A percentile compares a stretch with the other conserved stretches of the same genome.
phyloP scores from a whole-genome alignment of 2,329 filamentous ascomycete genomes.

The Macrophomina phaseolina region DNA sequence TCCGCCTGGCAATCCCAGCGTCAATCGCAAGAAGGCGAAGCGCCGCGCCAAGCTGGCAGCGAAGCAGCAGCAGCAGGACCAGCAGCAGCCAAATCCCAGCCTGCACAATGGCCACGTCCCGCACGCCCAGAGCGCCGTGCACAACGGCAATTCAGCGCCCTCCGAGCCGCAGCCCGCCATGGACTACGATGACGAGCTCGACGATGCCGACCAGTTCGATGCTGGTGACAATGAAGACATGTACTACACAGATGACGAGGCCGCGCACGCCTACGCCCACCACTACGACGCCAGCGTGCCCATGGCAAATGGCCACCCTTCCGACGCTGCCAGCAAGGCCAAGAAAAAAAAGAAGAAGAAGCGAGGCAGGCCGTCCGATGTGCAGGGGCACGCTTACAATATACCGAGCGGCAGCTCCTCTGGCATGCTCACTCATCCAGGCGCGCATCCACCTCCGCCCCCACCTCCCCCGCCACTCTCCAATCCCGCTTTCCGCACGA shows the following conservation, averaged over 20 bases:
- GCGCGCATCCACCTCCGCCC: conserved; percentile 40
- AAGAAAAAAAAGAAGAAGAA: conserved; percentile 69
- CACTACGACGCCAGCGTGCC: conserved; percentile 38
- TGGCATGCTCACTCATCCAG: conserved; percentile 28
- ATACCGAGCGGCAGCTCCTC: conserved; percentile 35
- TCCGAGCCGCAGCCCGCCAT: conserved; percentile 38
- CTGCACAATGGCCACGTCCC: conserved; percentile 39
- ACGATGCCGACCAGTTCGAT: conserved; percentile 45
- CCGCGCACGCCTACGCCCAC: conserved; percentile 37
- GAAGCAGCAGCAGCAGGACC: conserved; percentile 54
- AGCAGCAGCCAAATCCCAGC: conserved; percentile 35
- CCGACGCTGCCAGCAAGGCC: conserved; percentile 54
- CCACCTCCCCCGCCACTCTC: conserved; percentile 52
- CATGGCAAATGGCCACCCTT: conserved; percentile 21
- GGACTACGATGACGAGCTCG: conserved; percentile 52
- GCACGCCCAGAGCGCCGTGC: conserved; percentile 29
- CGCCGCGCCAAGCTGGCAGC: conserved; percentile 83
- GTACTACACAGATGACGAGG: conserved; percentile 49
- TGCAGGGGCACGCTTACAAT: conserved; percentile 8
- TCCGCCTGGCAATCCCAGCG: conserved; percentile 52
- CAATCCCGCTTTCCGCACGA: conserved; percentile 48
- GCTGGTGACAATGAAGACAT: conserved; percentile 40
- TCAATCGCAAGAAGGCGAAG: conserved; percentile 96
- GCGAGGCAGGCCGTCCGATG: background rate
- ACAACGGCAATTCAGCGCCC: conserved; percentile 8